Conservation (phyloP, 2,329 filamentous ascomycete species). For the Penicillium sp. region DNA sequence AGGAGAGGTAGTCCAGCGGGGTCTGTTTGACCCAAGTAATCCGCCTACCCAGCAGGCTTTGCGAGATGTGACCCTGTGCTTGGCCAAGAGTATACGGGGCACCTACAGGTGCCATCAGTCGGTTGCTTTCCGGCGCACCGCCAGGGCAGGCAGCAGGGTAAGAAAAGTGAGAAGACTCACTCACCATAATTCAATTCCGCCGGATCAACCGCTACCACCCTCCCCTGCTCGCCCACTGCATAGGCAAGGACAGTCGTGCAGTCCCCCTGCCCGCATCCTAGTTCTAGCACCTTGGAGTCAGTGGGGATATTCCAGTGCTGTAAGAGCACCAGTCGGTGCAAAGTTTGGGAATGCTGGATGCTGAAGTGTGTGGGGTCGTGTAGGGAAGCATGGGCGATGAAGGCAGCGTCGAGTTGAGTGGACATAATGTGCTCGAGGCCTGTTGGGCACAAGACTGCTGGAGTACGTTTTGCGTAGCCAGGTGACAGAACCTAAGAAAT, state of each 20-base stretch:
- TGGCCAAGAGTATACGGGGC: conserved; percentile 15
- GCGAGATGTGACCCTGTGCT: conserved; percentile 12
- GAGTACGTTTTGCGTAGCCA: background rate
- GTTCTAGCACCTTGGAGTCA: conserved; percentile 50
- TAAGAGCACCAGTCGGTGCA: background rate
- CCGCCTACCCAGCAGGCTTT: conserved; percentile 6
- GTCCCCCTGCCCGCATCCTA: conserved; percentile 61
- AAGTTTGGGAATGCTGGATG: background rate
- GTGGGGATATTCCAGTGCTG: conserved; percentile 2
- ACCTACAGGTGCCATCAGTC: conserved; percentile 7
- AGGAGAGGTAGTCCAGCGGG: background rate
- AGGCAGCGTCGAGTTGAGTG: background rate
- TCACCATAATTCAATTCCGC: conserved; percentile 51
- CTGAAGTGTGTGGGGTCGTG: background rate
- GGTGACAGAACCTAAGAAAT: background rate
- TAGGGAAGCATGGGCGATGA: background rate
- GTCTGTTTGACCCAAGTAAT: conserved; percentile 2
- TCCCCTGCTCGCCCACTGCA: conserved; percentile 45
- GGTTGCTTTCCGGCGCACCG: background rate
- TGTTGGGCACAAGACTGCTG: background rate
- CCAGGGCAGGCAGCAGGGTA: too few species aligned
- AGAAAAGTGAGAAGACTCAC: conserved; percentile 21
- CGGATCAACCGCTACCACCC: conserved; percentile 55
- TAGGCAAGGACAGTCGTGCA: conserved; percentile 55
- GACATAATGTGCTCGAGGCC: background rate